Conservation (phyloP, 23 red algal genomes). For the Chondrus crispus region DNA sequence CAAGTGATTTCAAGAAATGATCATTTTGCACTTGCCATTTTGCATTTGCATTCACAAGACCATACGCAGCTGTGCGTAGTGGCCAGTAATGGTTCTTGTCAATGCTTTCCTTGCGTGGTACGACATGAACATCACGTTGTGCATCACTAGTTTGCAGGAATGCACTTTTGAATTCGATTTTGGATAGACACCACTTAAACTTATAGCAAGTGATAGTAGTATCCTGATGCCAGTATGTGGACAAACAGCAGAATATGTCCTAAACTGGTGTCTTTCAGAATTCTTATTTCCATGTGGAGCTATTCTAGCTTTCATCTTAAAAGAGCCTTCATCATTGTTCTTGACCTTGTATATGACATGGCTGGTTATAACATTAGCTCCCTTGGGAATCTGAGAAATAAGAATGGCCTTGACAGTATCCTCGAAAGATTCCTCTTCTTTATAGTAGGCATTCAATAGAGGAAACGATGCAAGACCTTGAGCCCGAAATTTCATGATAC, state of each 20-base stretch:
- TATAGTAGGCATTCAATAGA: neutral
- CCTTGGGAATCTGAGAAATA: neutral
- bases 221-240: conserved; percentile 9
- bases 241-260: neutral
- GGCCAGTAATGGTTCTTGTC: neutral
- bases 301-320: conserved; percentile 25
- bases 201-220: neutral
- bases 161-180: neutral
- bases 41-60: neutral
- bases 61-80: neutral
- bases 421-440: conserved; percentile 2
- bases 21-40: neutral
- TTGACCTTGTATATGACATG: conserved; percentile 18
- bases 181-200: neutral
- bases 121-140: neutral
- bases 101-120: neutral
- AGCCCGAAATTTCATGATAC: neutral
- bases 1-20: neutral
- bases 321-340: neutral
- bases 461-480: neutral
- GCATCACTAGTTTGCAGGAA: conserved; percentile 5
- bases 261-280: neutral
- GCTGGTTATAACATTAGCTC: conserved; percentile 6
- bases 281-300: conserved; percentile 15
- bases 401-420: neutral